phyloP scores from a whole-genome alignment of 306 rosid genomes.

The Prunus padus region DNA sequence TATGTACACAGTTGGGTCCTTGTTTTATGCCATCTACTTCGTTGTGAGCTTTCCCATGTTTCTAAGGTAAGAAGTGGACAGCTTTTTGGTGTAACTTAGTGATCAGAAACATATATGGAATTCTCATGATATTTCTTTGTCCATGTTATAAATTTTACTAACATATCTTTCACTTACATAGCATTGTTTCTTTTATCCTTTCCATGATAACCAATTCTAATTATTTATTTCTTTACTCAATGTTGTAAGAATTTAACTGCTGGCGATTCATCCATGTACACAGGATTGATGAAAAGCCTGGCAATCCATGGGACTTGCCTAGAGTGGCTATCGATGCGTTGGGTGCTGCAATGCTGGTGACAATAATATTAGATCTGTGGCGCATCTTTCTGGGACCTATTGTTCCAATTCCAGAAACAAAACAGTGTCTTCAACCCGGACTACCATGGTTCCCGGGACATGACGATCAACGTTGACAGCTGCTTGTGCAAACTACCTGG shows the following conservation, averaged over 20 bases:
- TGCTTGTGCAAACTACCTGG: neutral
- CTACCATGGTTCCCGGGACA: conserved; percentile 78
- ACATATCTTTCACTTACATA: conserved; percentile 18
- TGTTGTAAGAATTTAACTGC: no score
- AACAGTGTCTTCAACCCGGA: conserved; percentile 73
- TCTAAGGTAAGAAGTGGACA: conserved; percentile 58
- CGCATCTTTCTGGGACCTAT: conserved; percentile 95
- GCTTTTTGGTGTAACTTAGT: neutral
- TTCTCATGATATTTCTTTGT: neutral
- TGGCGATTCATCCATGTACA: conserved; percentile 4
- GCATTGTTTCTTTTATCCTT: no score
- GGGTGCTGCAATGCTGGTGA: conserved; percentile 97
- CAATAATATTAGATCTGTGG: conserved; percentile 94
- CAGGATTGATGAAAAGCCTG: conserved; percentile 92
- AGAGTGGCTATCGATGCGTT: conserved; percentile 86
- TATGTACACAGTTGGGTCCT: conserved; percentile 89
- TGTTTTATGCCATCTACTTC: conserved; percentile 98
- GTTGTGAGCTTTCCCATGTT: conserved; percentile 98
- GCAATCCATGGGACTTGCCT: conserved; percentile 75
- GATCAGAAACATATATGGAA: neutral
- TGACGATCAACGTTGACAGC: conserved; percentile 32
- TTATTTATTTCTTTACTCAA: no score
- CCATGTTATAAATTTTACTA: no score
- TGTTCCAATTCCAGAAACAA: conserved; percentile 44
- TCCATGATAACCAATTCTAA: no score